Conservation (phyloP, 345 rosid species). For the Aquilaria sinensis region DNA sequence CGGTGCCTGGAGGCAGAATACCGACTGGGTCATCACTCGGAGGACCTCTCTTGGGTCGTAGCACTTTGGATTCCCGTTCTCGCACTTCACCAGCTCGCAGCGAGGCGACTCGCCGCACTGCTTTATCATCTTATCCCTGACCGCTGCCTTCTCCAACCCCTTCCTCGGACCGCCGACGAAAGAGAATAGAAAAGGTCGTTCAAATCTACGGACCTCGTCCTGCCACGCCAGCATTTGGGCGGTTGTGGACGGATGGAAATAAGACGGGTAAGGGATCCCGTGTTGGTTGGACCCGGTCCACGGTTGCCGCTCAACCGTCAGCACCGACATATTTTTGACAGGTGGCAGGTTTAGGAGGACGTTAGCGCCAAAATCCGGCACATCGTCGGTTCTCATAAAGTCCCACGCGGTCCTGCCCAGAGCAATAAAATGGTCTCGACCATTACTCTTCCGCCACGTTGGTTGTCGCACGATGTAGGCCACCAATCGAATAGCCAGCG, state of each 20-base stretch:
- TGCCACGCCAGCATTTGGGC: slow-evolving; percentile 39
- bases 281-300: slow-evolving; percentile 35
- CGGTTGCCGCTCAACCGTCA: slow-evolving; percentile 48
- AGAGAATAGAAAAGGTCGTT: slow-evolving; percentile 40
- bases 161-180: slow-evolving; percentile 51
- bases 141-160: slow-evolving; percentile 34
- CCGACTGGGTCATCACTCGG: slow-evolving; percentile 29
- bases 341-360: slow-evolving; percentile 34
- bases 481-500: slow-evolving; percentile 29
- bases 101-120: slow-evolving; percentile 38
- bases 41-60: slow-evolving; percentile 30
- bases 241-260: slow-evolving; percentile 45
- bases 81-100: slow-evolving; percentile 37
- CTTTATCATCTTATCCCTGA: slow-evolving; percentile 41
- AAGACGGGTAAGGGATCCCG: slow-evolving; percentile 58
- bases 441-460: slow-evolving; percentile 31
- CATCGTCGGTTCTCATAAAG: slow-evolving; percentile 35
- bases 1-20: slow-evolving; percentile 51
- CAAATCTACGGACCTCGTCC: slow-evolving; percentile 12
- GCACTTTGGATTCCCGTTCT: slow-evolving; percentile 20
- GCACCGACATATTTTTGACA: slow-evolving; percentile 48
- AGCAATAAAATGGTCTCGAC: slow-evolving; percentile 46
- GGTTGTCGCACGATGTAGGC: slow-evolving; percentile 22
- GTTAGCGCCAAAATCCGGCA: slow-evolving; percentile 49
- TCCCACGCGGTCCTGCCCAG: slow-evolving; percentile 66